A percentile compares a stretch with the other conserved stretches of the same genome.
phyloP scores from a whole-genome alignment of 495 filamentous ascomycete genomes.

The Podospora didyma region DNA sequence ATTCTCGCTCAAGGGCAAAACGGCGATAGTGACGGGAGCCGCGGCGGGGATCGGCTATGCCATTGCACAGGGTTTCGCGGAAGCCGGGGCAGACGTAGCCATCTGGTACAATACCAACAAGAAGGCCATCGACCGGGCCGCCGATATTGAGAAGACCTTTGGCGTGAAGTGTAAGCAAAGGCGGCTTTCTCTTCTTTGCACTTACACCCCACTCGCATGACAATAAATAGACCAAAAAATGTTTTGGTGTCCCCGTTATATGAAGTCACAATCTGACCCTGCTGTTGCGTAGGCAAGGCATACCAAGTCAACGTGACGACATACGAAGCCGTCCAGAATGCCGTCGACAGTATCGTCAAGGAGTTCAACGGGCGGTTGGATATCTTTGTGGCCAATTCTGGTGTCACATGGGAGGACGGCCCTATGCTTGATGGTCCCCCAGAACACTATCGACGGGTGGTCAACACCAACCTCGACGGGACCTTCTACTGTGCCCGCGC shows the following conservation, averaged over 20 bases:
- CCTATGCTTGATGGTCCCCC: constrained; percentile 61
- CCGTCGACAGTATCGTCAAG: constrained; percentile 54
- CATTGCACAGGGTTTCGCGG: constrained; percentile 70
- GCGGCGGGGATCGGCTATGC: constrained; percentile 77
- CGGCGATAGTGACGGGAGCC: constrained; percentile 79
- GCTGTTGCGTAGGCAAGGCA: constrained; percentile 56
- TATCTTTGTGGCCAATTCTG: constrained; percentile 77
- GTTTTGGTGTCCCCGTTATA: no score
- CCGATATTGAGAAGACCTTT: constrained; percentile 66
- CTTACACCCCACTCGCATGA: not conserved
- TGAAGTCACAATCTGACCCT: no score
- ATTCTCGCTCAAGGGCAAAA: constrained; percentile 79
- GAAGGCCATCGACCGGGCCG: constrained; percentile 64
- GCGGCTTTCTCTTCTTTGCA: not conserved
- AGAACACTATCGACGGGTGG: constrained; percentile 63
- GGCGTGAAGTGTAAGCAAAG: constrained; percentile 77
- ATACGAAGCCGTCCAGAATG: constrained; percentile 52
- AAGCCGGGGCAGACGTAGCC: constrained; percentile 83
- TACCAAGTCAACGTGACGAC: constrained; percentile 68
- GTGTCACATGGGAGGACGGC: constrained; percentile 70
- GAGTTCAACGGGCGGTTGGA: constrained; percentile 75
- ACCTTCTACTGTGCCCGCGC: constrained; percentile 78
- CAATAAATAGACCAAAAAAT: no score
- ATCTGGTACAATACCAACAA: constrained; percentile 83
- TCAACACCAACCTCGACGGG: constrained; percentile 74